Evolutionary conservation across 345 rosid genomes (phyloP).

Genomic region (Camelina sativa): DNA sequence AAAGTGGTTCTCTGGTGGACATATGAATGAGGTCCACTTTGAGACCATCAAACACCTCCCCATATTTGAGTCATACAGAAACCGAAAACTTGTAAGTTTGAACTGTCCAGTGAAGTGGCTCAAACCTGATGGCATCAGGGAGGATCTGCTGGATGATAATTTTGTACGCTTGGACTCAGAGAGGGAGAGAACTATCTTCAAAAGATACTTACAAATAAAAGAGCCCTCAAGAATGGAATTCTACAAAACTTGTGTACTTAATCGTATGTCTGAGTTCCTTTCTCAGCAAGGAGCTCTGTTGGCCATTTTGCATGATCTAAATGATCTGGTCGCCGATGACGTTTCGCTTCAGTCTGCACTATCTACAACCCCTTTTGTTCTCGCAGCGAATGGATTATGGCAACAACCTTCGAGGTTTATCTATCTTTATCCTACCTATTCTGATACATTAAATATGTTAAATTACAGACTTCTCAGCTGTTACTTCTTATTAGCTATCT

Average conservation of each 20-base stretch:
- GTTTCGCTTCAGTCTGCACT: conserved; percentile 60
- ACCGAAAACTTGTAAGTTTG: conserved; percentile 71
- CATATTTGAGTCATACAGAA: conserved; percentile 79
- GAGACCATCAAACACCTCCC: conserved; percentile 80
- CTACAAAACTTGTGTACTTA: conserved; percentile 77
- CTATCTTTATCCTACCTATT: conserved; percentile 17
- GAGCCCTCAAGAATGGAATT: conserved; percentile 82
- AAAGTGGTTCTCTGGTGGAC: conserved; percentile 84
- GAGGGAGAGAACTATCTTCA: conserved; percentile 73
- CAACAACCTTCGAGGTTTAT: conserved; percentile 84
- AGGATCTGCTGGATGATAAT: conserved; percentile 80
- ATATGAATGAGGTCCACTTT: conserved; percentile 65
- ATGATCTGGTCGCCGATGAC: conserved; percentile 72
- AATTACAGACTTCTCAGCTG: conserved; percentile 10
- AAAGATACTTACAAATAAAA: conserved; percentile 63
- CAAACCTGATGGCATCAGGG: conserved; percentile 77
- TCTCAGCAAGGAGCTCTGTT: conserved; percentile 63
- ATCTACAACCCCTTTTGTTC: conserved; percentile 73
- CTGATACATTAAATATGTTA: conserved; percentile 27
- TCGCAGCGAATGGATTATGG: conserved; percentile 86
- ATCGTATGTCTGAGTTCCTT: conserved; percentile 83
- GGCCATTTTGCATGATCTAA: conserved; percentile 75
- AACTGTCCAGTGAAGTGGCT: conserved; percentile 76
- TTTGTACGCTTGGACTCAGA: conserved; percentile 88
- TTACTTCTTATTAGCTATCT: conserved; percentile 16